Base-by-base conservation (phyloP, 306 rosid species). In the Medicago ruthenica region DNA sequence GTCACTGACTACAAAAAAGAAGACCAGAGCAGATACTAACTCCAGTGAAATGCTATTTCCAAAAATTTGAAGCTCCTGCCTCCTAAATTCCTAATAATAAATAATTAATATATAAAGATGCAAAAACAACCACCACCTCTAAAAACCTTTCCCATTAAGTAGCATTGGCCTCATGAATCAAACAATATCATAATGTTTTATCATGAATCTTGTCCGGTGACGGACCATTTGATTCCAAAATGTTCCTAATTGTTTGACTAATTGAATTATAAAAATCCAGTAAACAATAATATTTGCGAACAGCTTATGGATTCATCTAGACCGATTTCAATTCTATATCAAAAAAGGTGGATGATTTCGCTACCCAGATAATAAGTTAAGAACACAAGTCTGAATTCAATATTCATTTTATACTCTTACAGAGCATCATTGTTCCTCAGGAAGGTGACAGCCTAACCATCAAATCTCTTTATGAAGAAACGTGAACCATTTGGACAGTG, bases 221-320 rank as follows among this genome's bases (percentile, higher is more conserved):
- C 34, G 17, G 51, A 40, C 48, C 24, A 17, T 39, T 41, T 40
- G 36, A 18, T 66, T 66, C 53, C 53, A 66, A 41, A 6, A 41
- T 18, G 51, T 44, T 67, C 48, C 12, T 67, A 67, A 45, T 12
- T 47, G 39, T 42, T 67, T 41, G 53, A 37, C 37, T 5, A 15
- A 65, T 41, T 67, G 55, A 74, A 57, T 37, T 20, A 51, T 65
- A 41, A 66, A 73, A 75, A 75, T 37, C 55, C 6, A 74, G 50
- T 58, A 71, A 44, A 20, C 22, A 66, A 73, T n/a, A 55, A 55
- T 67, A 71, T 20, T 51, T 37, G 24, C 15, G 9, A 57, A 8
- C 69, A 73, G 63, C 62, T 55, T 55, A 34, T 34, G 15, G 58
- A 31, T 42, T 72, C 67, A 41, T 72, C 48, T 20, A 73, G 41